Evolutionary conservation across 176 grass and related monocot species (phyloP).

Genomic region (Ananas comosus): DNA sequence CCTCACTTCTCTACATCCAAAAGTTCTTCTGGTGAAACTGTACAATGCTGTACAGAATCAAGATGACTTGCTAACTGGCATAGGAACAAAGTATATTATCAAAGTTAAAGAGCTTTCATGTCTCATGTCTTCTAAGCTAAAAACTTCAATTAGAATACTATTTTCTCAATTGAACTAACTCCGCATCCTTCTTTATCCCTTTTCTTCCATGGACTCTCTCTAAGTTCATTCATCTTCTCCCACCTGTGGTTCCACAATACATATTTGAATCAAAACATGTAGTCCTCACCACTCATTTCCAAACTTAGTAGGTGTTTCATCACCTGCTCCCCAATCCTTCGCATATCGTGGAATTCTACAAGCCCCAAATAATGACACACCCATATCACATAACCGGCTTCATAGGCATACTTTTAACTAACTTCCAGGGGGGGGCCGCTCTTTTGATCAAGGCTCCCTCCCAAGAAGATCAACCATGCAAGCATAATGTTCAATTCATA

Average conservation of each 20-base stretch:
- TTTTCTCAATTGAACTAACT: conserved; percentile 32
- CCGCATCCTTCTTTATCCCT: conserved; percentile 31
- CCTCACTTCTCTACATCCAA: neutral
- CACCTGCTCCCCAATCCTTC: conserved; percentile 21
- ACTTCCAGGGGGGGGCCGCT: conserved; percentile 32
- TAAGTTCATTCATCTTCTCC: conserved; percentile 34
- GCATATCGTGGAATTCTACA: conserved; percentile 40
- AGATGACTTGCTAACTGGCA: conserved; percentile 16
- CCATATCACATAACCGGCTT: conserved; percentile 48
- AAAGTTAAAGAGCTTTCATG: conserved; percentile 25
- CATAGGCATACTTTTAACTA: conserved; percentile 44
- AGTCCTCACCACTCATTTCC: conserved; percentile 30
- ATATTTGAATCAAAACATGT: conserved; percentile 40
- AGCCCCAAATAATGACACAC: conserved; percentile 43
- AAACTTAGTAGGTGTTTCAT: conserved; percentile 39
- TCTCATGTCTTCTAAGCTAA: conserved; percentile 28
- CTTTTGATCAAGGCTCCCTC: conserved; percentile 18
- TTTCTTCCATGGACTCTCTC: conserved; percentile 45
- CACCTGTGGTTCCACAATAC: conserved; percentile 23
- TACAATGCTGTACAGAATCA: conserved; percentile 8
- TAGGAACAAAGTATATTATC: conserved; percentile 18
- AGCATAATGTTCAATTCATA: conserved; percentile 42
- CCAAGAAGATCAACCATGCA: conserved; percentile 50
- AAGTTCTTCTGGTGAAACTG: conserved; percentile 10
- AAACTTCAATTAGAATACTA: conserved; percentile 25